Percentiles rank a stretch among this genome's conserved stretches.
Conservation (phyloP, 208 protist genomes). For the Crithidia bombi region DNA sequence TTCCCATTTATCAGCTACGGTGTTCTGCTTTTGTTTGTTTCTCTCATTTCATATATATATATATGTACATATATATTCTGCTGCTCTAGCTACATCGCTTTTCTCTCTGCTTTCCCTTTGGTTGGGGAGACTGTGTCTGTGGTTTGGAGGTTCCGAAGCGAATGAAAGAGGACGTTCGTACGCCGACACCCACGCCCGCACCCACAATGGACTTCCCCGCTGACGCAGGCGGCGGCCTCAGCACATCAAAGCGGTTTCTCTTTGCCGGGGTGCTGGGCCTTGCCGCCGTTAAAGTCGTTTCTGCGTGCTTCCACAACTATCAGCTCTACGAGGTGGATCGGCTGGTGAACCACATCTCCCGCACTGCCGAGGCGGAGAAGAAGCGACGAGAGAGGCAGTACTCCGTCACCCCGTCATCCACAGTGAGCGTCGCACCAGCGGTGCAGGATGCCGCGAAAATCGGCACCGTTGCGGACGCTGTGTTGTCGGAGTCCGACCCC, state of each 20-base stretch:
- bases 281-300: conserved; percentile 18
- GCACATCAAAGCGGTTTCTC: conserved; percentile 5
- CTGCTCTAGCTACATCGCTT: background rate
- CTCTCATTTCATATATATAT: background rate
- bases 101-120: background rate
- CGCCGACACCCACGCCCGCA: too few relatives aligned
- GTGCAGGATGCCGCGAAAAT: too few relatives aligned
- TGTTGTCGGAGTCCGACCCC: background rate
- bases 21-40: background rate
- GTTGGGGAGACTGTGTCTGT: background rate
- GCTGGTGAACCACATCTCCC: conserved; percentile 14
- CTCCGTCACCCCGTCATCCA: background rate
- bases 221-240: conserved; percentile 7
- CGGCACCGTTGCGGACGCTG: background rate
- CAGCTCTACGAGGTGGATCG: conserved; percentile 31
- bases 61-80: background rate
- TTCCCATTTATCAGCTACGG: too few relatives aligned
- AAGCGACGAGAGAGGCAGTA: background rate
- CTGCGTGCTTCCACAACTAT: conserved; percentile 22
- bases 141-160: too few relatives aligned
- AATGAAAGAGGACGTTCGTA: background rate
- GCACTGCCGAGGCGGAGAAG: conserved; percentile 7
- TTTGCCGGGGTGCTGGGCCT: conserved; percentile 13
- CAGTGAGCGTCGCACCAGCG: background rate
- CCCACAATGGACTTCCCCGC: conserved; percentile 3